These are phyloP conservation scores for Tolypocladium ophioglossoides DNA, from an alignment of 2,329 filamentous ascomycete species.

Conservation along the genomic window DNA sequence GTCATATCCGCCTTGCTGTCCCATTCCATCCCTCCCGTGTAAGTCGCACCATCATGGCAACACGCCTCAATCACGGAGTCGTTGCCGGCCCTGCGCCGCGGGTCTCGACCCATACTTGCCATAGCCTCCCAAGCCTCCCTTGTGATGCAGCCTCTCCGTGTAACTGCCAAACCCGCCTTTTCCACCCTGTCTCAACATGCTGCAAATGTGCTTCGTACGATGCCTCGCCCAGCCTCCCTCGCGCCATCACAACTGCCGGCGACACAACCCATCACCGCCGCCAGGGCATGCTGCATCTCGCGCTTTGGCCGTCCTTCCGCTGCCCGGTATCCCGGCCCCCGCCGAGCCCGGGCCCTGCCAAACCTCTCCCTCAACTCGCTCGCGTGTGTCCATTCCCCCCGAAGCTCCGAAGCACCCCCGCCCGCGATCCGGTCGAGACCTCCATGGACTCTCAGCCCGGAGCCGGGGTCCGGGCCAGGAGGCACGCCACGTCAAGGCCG, in stretches of 20 bases:
- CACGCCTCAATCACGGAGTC: not conserved
- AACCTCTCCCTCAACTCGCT: not conserved
- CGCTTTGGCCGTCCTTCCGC: not conserved
- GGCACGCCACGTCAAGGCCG: not conserved
- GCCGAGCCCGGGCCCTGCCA: not conserved
- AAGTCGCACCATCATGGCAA: not conserved
- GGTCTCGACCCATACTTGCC: not conserved
- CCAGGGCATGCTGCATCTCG: not conserved
- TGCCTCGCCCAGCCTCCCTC: too few species aligned
- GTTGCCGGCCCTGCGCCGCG: not conserved
- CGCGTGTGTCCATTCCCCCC: not conserved
- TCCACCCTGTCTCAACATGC: not conserved
- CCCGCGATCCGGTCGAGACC: constrained; percentile 14
- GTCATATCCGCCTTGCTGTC: not conserved
- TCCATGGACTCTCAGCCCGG: constrained; percentile 13
- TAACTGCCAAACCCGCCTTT: not conserved
- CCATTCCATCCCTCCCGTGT: not conserved
- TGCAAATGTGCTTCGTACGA: too few species aligned
- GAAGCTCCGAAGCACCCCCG: constrained; percentile 7
- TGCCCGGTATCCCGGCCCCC: not conserved
- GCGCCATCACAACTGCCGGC: not conserved
- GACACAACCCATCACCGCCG: not conserved
- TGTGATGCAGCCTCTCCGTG: not conserved
- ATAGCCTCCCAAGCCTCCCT: not conserved
- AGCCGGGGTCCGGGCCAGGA: constrained; percentile 6